These are phyloP conservation scores for Pisolithus marmoratus DNA, from an alignment of 768 basidiomycete genomes.

Conservation along the genomic window DNA sequence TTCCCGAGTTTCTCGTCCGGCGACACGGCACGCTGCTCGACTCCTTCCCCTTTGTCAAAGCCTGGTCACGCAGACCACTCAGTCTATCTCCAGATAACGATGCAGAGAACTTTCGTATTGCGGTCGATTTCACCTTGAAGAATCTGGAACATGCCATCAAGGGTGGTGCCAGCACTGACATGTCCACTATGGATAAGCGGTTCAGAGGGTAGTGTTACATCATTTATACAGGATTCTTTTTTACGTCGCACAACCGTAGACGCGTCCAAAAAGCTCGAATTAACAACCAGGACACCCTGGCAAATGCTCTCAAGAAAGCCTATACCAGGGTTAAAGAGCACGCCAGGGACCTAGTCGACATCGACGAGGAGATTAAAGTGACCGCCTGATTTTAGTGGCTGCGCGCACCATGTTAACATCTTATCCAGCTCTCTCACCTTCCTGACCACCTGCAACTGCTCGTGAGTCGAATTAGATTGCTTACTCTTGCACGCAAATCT, in stretches of 20 bases:
- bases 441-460: constrained; percentile 72
- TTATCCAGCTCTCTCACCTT: constrained; percentile 45
- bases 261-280: constrained; percentile 65
- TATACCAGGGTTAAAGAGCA: constrained; percentile 48
- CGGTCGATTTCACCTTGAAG: constrained; percentile 54
- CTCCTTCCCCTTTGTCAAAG: constrained; percentile 49
- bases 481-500: not conserved
- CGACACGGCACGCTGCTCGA: constrained; percentile 45
- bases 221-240: constrained; percentile 13
- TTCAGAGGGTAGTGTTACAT: constrained; percentile 42
- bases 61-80: constrained; percentile 51
- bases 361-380: constrained; percentile 66
- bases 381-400: not conserved
- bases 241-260: constrained; percentile 27
- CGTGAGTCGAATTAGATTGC: constrained; percentile 34
- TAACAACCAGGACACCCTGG: constrained; percentile 55
- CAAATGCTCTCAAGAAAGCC: constrained; percentile 52
- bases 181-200: constrained; percentile 48
- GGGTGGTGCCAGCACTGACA: constrained; percentile 51
- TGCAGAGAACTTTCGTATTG: constrained; percentile 40
- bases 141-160: constrained; percentile 55
- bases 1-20: constrained; percentile 46
- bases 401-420: not conserved
- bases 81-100: constrained; percentile 39
- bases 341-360: constrained; percentile 44